Base-by-base conservation (phyloP, 1,284 basidiomycete species). In the Volvariella surrecta region DNA sequence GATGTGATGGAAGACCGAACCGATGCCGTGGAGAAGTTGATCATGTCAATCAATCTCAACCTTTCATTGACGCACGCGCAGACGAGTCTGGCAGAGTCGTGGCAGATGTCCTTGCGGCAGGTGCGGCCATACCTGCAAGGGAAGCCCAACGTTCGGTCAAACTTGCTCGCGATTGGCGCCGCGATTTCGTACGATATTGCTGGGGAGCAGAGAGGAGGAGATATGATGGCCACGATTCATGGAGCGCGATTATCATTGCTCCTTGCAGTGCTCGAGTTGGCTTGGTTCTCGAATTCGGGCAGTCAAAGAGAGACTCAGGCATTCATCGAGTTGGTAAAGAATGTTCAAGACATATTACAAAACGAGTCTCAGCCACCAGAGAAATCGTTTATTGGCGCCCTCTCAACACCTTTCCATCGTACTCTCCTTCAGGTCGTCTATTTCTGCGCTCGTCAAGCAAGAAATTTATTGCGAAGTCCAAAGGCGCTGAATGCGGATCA, bases 181-280 rank as follows among this genome's bases (percentile, higher is more conserved):
- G 71, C 76, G 0, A 70, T 89, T 4, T 85, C 85, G 3, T 71
- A 70, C 22, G 72, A 74, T 39, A 74, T 93, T 19, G 76, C 88
- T 0, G 60, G 63, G 13, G 92, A 94, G 61, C 70, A 66, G 37
- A 74, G 89, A 17, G 73, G 69, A 3, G 92, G 91, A 1, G 84
- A 92, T 49, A 83, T 93, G 70, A 89, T 93, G 80, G 73, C 83
- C 0, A 76, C 77, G 1, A 80, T 93, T 20, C 90, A 96, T 54
- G 74, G 78, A 1, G 78, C 84, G 18, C 73, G 90, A 24, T 64
- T 96, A 6, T 74, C 75, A 4, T 67, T 95, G 4, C 66, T 96
- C 1, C 71, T 89, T 11, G 76, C 81, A 1, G 59, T 94, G 40
- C 67, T 93, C 24, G 87, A 95, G 53, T 72, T 85, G 6, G 75